These are phyloP conservation scores for Gossypium gossypioides DNA, from an alignment of 441 rosid genomes.

Conservation along the genomic window DNA sequence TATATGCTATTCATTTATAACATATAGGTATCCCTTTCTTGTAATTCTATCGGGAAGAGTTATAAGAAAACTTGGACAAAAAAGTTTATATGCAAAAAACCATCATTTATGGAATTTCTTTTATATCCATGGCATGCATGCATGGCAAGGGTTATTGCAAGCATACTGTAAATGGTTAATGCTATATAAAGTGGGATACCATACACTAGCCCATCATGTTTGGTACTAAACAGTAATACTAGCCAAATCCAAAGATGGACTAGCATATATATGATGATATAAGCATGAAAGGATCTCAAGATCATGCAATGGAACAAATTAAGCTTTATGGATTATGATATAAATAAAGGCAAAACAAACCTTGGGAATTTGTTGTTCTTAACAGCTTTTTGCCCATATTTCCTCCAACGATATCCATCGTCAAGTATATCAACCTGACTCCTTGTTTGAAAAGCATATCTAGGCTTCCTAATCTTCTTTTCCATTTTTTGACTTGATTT, in stretches of 20 bases:
- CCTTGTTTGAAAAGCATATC: conserved; percentile 49
- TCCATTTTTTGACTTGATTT: conserved; percentile 13
- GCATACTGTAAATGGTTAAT: neutral
- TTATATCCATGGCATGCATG: neutral
- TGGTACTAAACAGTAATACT: neutral
- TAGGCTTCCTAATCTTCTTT: conserved; percentile 34
- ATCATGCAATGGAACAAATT: neutral
- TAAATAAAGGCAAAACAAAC: conserved; percentile 13
- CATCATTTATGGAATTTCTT: neutral
- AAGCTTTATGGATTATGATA: neutral
- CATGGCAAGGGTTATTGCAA: neutral
- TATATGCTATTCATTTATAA: too few relatives aligned
- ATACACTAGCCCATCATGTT: too few relatives aligned
- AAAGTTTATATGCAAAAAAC: neutral
- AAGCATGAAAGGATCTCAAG: neutral
- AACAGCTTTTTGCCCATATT: conserved; percentile 50
- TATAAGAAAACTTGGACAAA: neutral
- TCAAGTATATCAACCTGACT: conserved; percentile 50
- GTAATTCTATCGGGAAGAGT: neutral
- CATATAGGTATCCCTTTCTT: too few relatives aligned
- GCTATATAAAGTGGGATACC: too few relatives aligned
- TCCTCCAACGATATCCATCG: conserved; percentile 49
- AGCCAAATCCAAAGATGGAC: neutral
- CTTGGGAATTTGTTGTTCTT: conserved; percentile 53
- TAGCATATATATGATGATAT: neutral